Evolutionary conservation across 2,329 filamentous ascomycete genomes (phyloP).

Genomic region (Colletotrichum brevisporum): DNA sequence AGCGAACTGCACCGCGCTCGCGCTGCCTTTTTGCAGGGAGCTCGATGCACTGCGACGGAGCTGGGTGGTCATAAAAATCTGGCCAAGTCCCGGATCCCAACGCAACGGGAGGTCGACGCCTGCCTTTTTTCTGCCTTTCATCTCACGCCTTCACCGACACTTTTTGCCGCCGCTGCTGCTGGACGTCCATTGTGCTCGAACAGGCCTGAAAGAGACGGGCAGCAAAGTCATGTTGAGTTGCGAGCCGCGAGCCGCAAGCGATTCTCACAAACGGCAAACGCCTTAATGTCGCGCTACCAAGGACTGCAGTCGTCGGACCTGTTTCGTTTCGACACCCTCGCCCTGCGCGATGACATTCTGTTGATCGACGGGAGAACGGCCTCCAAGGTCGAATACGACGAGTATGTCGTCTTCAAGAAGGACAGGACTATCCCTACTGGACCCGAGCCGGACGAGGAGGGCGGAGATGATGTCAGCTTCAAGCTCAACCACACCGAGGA

Average conservation of each 20-base stretch:
- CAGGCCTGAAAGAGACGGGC: not conserved
- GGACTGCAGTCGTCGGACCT: constrained; percentile 48
- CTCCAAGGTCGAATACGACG: constrained; percentile 55
- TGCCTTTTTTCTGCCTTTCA: not conserved
- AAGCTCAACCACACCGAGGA: constrained; percentile 53
- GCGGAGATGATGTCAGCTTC: constrained; percentile 42
- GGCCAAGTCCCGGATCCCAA: constrained; percentile 6
- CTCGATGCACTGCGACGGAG: not conserved
- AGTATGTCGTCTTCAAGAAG: constrained; percentile 54
- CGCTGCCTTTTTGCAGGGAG: not conserved
- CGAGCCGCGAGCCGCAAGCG: constrained; percentile 13
- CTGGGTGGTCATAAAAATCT: constrained; percentile 7
- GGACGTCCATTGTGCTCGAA: not conserved
- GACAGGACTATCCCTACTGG: constrained; percentile 37
- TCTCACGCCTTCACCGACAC: constrained; percentile 20
- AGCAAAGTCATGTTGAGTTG: constrained; percentile 31
- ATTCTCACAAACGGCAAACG: constrained; percentile 18
- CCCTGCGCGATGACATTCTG: constrained; percentile 51
- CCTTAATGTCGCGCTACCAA: constrained; percentile 37
- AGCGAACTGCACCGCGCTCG: constrained; percentile 10
- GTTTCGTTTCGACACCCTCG: constrained; percentile 54
- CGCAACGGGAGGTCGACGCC: constrained; percentile 8
- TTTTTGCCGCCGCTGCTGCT: not conserved
- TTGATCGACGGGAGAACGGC: constrained; percentile 46
- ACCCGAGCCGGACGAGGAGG: constrained; percentile 27